Conservation (phyloP, 768 basidiomycete species). For the Postia placenta region DNA sequence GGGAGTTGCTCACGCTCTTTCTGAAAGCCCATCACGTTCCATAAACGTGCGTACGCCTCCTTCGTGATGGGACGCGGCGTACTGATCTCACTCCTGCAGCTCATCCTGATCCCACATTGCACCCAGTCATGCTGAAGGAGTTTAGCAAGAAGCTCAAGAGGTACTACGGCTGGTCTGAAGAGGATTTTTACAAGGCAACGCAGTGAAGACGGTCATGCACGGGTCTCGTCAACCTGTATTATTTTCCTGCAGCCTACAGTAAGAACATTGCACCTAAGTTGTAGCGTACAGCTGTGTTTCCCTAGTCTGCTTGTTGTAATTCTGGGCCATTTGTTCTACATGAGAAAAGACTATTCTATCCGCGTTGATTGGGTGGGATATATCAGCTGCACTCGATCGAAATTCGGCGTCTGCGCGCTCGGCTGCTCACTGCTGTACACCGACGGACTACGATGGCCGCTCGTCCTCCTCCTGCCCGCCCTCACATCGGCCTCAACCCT, state of each 20-base stretch:
- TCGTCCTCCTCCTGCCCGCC: slow-evolving; percentile 66
- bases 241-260: neutral
- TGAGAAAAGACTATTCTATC: too few species aligned
- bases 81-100: slow-evolving; percentile 32
- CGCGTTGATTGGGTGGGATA: neutral
- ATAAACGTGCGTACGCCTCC: slow-evolving; percentile 48
- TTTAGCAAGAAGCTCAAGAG: slow-evolving; percentile 54
- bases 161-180: slow-evolving; percentile 61
- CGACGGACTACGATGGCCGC: slow-evolving; percentile 32
- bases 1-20: neutral
- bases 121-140: slow-evolving; percentile 41
- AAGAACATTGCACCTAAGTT: neutral
- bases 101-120: slow-evolving; percentile 66
- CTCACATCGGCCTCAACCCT: slow-evolving; percentile 62
- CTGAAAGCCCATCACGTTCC: slow-evolving; percentile 62
- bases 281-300: neutral
- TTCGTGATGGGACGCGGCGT: neutral
- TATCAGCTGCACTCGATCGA: neutral
- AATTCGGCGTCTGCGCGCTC: neutral
- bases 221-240: too few species aligned
- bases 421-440: neutral
- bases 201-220: neutral
- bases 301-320: neutral
- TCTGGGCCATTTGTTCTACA: too few species aligned
- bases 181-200: slow-evolving; percentile 28